Base-by-base conservation (phyloP, 495 filamentous ascomycete species). In the Hypoxylon subgilvum region DNA sequence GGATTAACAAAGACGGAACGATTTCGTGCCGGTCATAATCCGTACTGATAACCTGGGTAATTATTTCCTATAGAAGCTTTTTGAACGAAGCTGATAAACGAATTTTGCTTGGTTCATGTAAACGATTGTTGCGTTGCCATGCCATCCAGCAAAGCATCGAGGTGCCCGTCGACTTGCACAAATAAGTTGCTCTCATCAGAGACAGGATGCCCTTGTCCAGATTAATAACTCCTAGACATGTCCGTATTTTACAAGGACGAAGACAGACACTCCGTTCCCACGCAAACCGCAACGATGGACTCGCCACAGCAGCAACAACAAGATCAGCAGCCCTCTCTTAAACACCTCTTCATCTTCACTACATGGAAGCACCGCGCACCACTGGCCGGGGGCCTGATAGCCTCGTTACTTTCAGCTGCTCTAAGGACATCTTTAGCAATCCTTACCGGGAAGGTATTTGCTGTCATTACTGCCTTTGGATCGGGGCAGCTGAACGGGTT, bases 371-470 rank as follows among this genome's bases (percentile, higher is more conserved):
- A 97, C 65, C 45, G 79, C n/a, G 72, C 74, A 6, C 60, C 80
- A 4, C 72, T 92, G 1, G 22, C 32, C 2, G 56, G 74, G 27
- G 61, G 84, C 8, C 40, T 87, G 23, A 6, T 81, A 13, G 72
- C 84, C 30, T 81, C 90, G 1, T 40, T 88, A 3, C 51, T 85
- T 16, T 80, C 87, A 8, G 88, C 88, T 4, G 72, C 85, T 14
- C 69, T 84, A 17, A 79, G 82, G 30, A 86, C 92, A 1, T 75
- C 76, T 1, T 77, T 88, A 35, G 84, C 92, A 2, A 75, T 92
- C 3, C 68, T 96, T 1, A 78, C 92, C 8, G 93, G 94, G 12
- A 77, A 81, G 35, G 78, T 93, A 32, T 96, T 98, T 60, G 79
- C 88, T 12, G 71, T 79, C 4, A 87, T 95, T 44, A 79, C 88